Percentiles rank a stretch among this genome's conserved stretches.
Conservation (phyloP, 2,329 filamentous ascomycete species). For the Aureobasidium sp. region DNA sequence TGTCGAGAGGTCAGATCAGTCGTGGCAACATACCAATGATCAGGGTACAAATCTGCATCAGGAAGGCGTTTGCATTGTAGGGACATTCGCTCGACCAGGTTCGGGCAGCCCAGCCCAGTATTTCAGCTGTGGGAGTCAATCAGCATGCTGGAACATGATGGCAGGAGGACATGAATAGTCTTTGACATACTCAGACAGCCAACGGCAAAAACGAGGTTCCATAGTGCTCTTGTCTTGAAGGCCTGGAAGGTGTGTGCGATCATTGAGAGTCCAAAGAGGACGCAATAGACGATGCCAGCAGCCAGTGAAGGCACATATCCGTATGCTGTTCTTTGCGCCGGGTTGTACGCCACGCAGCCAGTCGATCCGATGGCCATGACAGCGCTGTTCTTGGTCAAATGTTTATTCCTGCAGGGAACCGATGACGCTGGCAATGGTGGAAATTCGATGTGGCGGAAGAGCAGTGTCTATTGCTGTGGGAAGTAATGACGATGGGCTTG, state of each 20-base stretch:
- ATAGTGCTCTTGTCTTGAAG: constrained; percentile 4
- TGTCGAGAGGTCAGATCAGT: too few relatives aligned
- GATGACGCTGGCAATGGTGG: background rate
- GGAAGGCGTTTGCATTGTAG: constrained; percentile 29
- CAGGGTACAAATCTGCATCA: constrained; percentile 25
- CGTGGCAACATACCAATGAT: constrained; percentile 2
- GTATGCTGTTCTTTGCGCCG: constrained; percentile 1
- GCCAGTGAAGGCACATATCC: constrained; percentile 12
- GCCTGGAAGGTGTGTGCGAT: constrained; percentile 11
- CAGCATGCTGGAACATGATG: background rate
- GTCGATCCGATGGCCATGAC: constrained; percentile 9
- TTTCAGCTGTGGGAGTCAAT: background rate
- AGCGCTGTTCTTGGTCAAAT: background rate
- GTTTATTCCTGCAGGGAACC: background rate
- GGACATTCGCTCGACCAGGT: constrained; percentile 6
- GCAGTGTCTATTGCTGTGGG: background rate
- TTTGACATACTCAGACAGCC: constrained; percentile 6
- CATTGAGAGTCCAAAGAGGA: constrained; percentile 12
- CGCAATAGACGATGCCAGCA: constrained; percentile 12
- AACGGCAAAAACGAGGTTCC: constrained; percentile 11
- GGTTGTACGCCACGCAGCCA: constrained; percentile 12
- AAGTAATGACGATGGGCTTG: background rate
- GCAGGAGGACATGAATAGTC: too few relatives aligned
- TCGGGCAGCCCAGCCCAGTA: constrained; percentile 12
- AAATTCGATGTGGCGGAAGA: background rate